These are phyloP conservation scores for Phycomyces nitens DNA, from an alignment of 192 early-diverging fungal genomes.

Conservation along the genomic window DNA sequence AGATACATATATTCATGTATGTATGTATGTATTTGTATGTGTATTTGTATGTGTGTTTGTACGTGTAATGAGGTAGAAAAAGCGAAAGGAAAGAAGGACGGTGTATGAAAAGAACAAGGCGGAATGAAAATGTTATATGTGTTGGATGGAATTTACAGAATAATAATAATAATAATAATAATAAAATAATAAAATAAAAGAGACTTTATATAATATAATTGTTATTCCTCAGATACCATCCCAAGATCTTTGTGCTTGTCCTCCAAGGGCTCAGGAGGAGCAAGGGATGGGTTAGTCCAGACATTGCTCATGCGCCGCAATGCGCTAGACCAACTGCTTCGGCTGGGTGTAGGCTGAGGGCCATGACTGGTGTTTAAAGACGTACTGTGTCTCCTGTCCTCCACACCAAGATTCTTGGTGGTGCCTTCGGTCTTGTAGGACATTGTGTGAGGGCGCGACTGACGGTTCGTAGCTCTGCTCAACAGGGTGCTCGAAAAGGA, in stretches of 20 bases:
- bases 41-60: too few species aligned
- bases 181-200: too few species aligned
- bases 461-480: too few species aligned
- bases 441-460: neutral
- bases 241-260: neutral
- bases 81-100: neutral
- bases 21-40: too few species aligned
- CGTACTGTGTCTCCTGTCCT: neutral
- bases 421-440: conserved; percentile 1
- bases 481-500: too few species aligned
- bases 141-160: too few species aligned
- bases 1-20: too few species aligned
- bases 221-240: neutral
- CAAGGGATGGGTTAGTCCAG: neutral
- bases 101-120: neutral
- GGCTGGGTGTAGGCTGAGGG: neutral
- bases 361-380: neutral
- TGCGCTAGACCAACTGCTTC: conserved; percentile 14
- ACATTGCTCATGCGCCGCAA: conserved; percentile 9
- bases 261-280: neutral
- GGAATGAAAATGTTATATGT: too few species aligned
- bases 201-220: too few species aligned
- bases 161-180: too few species aligned
- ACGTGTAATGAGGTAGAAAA: neutral
- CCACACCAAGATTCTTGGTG: too few species aligned